Conservation (phyloP, 1,284 basidiomycete species). For the Flammula alnicola region DNA sequence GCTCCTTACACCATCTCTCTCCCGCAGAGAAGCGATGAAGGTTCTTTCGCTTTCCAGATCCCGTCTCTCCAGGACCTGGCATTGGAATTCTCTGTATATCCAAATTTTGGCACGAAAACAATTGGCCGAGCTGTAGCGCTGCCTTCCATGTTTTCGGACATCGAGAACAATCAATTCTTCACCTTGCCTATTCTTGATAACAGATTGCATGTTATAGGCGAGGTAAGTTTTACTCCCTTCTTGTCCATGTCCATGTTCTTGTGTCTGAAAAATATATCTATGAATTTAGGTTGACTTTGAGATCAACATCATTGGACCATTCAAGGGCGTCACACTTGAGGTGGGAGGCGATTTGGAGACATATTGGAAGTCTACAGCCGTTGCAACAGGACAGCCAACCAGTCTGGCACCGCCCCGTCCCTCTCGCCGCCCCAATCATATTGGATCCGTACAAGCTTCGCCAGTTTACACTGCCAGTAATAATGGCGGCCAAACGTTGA, state of each 20-base stretch:
- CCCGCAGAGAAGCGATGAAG: conserved; percentile 81
- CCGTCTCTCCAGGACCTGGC: conserved; percentile 74
- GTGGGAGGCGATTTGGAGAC: conserved; percentile 95
- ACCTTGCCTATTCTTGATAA: conserved; percentile 90
- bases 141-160: conserved; percentile 72
- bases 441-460: conserved; percentile 66
- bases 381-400: conserved; percentile 49
- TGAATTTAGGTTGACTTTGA: conserved; percentile 80
- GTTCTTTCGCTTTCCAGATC: conserved; percentile 91
- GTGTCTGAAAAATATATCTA: conserved; percentile 16
- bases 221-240: conserved; percentile 54
- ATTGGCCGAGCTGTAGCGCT: conserved; percentile 93
- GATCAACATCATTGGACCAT: conserved; percentile 87
- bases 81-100: conserved; percentile 95
- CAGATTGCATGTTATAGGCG: conserved; percentile 92
- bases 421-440: conserved; percentile 45
- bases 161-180: conserved; percentile 61
- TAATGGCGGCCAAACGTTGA: conserved; percentile 60
- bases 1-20: conserved; percentile 90
- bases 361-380: conserved; percentile 92
- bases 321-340: conserved; percentile 93
- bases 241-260: conserved; percentile 4
- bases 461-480: conserved; percentile 56
- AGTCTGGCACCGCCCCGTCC: conserved; percentile 39
- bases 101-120: conserved; percentile 98